Percentiles rank a stretch among this genome's conserved stretches.
These are phyloP conservation scores for Besnoitia besnoiti DNA, from an alignment of 169 alveolate species.

Conservation along the genomic window DNA sequence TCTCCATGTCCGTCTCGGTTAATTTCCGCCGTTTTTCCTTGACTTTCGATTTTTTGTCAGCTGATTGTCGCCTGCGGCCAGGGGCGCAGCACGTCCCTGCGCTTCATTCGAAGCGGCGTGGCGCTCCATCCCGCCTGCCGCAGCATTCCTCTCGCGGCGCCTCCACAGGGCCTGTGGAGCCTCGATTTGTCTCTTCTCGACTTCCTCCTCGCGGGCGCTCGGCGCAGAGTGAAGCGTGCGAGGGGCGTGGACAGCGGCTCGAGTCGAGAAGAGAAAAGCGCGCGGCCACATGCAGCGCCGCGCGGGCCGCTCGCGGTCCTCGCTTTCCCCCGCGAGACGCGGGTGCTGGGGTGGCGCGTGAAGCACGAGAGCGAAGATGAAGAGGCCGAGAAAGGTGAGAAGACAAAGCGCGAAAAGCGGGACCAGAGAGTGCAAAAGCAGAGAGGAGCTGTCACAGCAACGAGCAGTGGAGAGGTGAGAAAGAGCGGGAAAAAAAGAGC, in stretches of 20 bases:
- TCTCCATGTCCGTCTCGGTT: too few species aligned
- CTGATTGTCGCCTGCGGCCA: constrained; percentile 58
- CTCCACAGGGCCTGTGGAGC: not conserved
- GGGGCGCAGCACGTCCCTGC: constrained; percentile 53
- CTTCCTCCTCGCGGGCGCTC: not conserved
- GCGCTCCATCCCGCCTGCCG: constrained; percentile 39
- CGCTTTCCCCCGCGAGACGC: not conserved
- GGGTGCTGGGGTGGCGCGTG: not conserved
- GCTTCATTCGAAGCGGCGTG: constrained; percentile 50
- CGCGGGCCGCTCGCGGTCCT: not conserved
- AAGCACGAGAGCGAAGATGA: not conserved
- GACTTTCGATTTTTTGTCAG: constrained; percentile 24
- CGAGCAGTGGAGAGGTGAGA: not conserved
- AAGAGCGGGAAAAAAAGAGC: not conserved
- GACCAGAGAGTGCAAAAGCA: not conserved
- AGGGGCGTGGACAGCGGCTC: not conserved
- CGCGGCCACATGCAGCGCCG: not conserved
- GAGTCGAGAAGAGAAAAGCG: not conserved
- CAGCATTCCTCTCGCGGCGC: not conserved
- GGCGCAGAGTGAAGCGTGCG: not conserved
- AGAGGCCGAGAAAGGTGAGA: not conserved
- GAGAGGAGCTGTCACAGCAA: not conserved
- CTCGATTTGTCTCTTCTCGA: not conserved
- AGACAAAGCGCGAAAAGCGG: not conserved
- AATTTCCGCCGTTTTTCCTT: not conserved